Evolutionary conservation across 2,329 filamentous ascomycete species (phyloP), one percentile per base, ranked within the genome.

Genomic region (Berkeleyomyces basicola): DNA sequence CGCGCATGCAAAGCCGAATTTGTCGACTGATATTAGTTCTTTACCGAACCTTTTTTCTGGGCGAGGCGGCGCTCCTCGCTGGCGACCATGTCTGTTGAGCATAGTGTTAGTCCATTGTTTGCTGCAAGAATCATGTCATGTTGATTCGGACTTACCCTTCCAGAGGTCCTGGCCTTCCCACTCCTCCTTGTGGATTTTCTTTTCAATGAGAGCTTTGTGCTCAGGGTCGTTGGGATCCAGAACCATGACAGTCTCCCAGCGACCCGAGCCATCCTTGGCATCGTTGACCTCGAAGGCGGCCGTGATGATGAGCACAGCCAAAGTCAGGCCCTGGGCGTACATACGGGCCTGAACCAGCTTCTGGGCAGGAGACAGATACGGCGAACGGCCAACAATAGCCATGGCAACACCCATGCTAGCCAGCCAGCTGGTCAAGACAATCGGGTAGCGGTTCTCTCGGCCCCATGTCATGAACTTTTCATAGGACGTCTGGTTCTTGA

Each of bases 271-370:
- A 70, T 81, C 82, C 71, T 84, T 85, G 67, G 86, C 87, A 74
- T 99, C 93, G 61, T 74, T 75, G 67, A 82, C 79, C 82, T 96
- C 91, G 69, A 96, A 87, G 9, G 83, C 87, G 57, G 92, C 90
- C 40, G 84, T 87, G 63, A 88, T 83, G 70, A 95, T 81, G 63
- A 96, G 78, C 60, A 96, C 89, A 66, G 86, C 87, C 57, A 96
- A 78, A 4, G 91, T 95, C 68, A 95, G 77, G 4, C 88, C 90
- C 77, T 96, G 91, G 3, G 91, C 91, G 74, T 96, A 96, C 67
- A 96, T 87, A 81, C 91, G 86, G 33, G 90, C 91, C 79, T 96
- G 91, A 14, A 96, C 91, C 31, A 96, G 77, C 79, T 96, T 96
- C 78, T 96, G 91, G 65, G 81, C 76, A 1, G 83, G 85, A 59